A percentile compares a stretch with the other conserved stretches of the same genome.
Conservation (phyloP, 78 protist species). For the Pigoraptor vietnamica region DNA sequence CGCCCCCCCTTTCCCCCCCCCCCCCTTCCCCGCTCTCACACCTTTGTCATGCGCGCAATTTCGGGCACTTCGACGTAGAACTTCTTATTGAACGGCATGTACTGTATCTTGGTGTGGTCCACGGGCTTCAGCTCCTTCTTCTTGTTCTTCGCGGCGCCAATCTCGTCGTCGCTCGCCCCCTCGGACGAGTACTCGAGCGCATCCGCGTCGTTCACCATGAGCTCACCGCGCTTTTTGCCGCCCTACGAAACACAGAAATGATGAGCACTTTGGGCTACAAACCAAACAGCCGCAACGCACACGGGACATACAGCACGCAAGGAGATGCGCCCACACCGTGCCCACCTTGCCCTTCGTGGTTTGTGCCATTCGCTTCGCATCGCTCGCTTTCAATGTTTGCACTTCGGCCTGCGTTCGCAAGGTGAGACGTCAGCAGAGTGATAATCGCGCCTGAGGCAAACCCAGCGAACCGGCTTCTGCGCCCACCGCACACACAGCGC, state of each 20-base stretch:
- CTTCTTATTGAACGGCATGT: conserved; percentile 68
- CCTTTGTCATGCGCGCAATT: conserved; percentile 36
- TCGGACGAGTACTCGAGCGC: background rate
- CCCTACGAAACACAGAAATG: too few species aligned
- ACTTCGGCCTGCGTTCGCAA: background rate
- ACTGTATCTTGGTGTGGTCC: conserved; percentile 75
- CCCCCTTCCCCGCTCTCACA: too few species aligned
- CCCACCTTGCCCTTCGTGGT: too few species aligned
- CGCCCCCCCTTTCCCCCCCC: too few species aligned
- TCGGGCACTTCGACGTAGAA: conserved; percentile 86
- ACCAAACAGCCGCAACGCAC: background rate
- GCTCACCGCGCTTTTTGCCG: conserved; percentile 8
- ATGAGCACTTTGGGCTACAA: background rate
- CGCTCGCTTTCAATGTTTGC: background rate
- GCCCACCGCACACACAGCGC: too few species aligned
- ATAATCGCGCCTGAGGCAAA: background rate
- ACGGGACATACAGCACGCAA: background rate
- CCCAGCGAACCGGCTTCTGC: conserved; percentile 7
- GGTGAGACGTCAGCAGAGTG: background rate
- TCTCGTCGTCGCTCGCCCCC: conserved; percentile 8
- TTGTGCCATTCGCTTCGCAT: background rate
- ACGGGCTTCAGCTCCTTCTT: conserved; percentile 40
- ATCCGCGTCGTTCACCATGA: background rate
- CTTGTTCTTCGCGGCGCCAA: background rate
- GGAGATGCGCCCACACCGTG: too few species aligned